Base-by-base conservation (phyloP, 2,329 filamentous ascomycete species). In the Rhinocladiella similis region DNA sequence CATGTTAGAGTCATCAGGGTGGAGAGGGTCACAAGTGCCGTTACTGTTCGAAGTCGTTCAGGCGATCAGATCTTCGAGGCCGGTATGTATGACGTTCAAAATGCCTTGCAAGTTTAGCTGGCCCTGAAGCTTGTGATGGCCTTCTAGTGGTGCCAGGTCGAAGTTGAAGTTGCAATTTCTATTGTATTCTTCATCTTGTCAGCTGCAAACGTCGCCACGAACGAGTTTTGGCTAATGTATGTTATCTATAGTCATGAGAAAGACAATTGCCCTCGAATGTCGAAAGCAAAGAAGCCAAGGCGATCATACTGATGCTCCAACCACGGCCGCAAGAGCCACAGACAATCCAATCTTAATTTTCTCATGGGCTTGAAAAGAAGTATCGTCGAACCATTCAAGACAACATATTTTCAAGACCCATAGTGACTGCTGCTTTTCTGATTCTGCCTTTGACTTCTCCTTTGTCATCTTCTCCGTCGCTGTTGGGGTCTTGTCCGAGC, bases 11-110 rank as follows among this genome's bases (percentile, higher is more conserved):
- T 12, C 42, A 46, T 18, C 42, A 53, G 38, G 6, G 14, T 13
- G 41, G 41, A 20, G 42, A 53, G 18, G 20, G 22, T 3, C 53
- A 48, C 22, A 36, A 5, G 20, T 59, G 57, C 39, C 20, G 38
- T 9, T 35, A 47, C 27, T 60, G 57, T 35, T 18, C 29, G 14
- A 56, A 42, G 35, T 5, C 14, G 7, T 60, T 54, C 41, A 35
- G 36, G 13, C 46, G 57, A 27, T 36, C 51, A 18, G 57, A 60
- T 50, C 39, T 54, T 16, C 41, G 50, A 47, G 50, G 54, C 16
- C 47, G 57, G 53, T 56, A 50, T 50, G 57, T 33, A 12, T 33
- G 6, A 33, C 10, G 29, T 33, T 33, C 10, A 12, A 33, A 33
- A 33, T 7, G 10, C 38, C 38, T 18, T n/a, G 18, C 12, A 16